Evolutionary conservation across 257 asterid species (phyloP).

Genomic region (Mitragyna speciosa): DNA sequence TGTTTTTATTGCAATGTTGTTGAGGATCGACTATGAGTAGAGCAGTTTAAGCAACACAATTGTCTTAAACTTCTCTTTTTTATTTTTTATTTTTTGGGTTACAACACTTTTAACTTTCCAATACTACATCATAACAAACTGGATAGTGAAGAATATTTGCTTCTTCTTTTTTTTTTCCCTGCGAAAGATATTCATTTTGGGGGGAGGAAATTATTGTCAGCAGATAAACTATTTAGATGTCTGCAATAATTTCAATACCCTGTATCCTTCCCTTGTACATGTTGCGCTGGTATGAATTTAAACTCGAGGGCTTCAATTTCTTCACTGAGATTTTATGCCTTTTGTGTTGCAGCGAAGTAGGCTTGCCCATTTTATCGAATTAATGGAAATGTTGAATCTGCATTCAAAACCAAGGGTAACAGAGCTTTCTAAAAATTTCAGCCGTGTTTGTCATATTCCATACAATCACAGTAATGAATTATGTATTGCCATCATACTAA

Average conservation of each 20-base stretch:
- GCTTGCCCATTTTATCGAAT: conserved; percentile 81
- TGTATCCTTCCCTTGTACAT: not conserved
- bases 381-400: conserved; percentile 91
- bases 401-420: conserved; percentile 78
- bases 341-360: conserved; percentile 60
- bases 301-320: not conserved
- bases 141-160: not conserved
- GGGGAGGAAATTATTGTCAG: not conserved
- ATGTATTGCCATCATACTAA: not conserved
- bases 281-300: not conserved
- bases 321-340: not conserved
- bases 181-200: not conserved
- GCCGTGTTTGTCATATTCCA: not conserved
- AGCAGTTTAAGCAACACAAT: not conserved
- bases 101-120: not conserved
- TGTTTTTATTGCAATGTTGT: not conserved
- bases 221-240: not conserved
- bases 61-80: too few relatives aligned
- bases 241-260: not conserved
- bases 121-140: too few relatives aligned
- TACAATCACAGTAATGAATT: not conserved
- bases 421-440: not conserved
- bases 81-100: too few relatives aligned
- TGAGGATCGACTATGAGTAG: not conserved
- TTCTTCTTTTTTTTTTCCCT: not conserved